These are phyloP conservation scores for Talaromyces sp. DNA, from an alignment of 2,329 filamentous ascomycete species.

Conservation along the genomic window DNA sequence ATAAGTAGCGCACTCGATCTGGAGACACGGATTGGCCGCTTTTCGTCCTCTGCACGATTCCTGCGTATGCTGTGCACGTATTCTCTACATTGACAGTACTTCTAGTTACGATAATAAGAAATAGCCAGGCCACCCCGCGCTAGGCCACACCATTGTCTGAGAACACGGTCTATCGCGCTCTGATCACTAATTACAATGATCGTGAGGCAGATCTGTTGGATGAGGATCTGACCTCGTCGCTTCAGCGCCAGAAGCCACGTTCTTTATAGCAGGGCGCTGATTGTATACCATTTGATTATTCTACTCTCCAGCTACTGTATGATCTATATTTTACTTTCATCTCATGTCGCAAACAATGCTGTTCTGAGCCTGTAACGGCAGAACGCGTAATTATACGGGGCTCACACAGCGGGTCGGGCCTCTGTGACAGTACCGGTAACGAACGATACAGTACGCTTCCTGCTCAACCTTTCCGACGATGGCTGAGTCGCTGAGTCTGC, in stretches of 20 bases:
- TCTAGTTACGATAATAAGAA: no score
- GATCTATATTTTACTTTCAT: neutral
- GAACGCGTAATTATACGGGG: neutral
- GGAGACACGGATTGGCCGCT: neutral
- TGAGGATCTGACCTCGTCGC: neutral
- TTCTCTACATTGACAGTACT: no score
- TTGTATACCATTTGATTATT: no score
- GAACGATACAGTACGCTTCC: neutral
- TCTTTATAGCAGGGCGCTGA: neutral
- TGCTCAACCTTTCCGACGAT: neutral
- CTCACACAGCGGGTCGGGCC: neutral
- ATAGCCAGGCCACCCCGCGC: neutral
- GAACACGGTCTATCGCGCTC: neutral
- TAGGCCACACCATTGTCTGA: neutral
- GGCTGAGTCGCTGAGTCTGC: neutral
- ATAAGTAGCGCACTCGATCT: neutral
- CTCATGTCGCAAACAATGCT: neutral
- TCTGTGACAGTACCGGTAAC: slow-evolving; percentile 7
- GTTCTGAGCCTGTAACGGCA: neutral
- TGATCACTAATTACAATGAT: no score
- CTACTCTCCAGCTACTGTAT: no score
- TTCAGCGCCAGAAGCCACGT: neutral
- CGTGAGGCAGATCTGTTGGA: no score
- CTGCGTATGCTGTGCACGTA: no score
- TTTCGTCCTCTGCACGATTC: neutral